Evolutionary conservation across 2,329 filamentous ascomycete genomes (phyloP).

Genomic region (Lasiodiplodia citricola): DNA sequence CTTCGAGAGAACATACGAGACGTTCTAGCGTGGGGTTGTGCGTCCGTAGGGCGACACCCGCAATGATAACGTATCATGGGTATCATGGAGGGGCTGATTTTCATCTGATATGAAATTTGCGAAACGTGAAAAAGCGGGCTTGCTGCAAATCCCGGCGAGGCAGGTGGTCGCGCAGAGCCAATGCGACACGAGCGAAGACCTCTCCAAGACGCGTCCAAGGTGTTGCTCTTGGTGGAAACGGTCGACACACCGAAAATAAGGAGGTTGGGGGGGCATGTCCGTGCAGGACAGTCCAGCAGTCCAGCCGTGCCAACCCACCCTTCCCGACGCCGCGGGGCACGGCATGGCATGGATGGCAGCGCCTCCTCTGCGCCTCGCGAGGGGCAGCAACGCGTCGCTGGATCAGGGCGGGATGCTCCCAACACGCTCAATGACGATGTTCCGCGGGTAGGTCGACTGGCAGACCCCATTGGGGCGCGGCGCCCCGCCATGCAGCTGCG

Average conservation of each 20-base stretch:
- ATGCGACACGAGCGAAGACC: slow-evolving; percentile 13
- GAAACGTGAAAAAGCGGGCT: slow-evolving; percentile 22
- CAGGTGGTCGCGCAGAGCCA: slow-evolving; percentile 19
- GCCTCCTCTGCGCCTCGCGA: background rate
- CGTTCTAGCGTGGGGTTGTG: slow-evolving; percentile 43
- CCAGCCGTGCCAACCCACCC: background rate
- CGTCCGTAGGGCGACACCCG: slow-evolving; percentile 23
- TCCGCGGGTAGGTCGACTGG: slow-evolving; percentile 5
- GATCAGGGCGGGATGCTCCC: background rate
- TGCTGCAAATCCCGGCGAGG: background rate
- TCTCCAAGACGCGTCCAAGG: slow-evolving; percentile 18
- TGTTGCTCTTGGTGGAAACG: slow-evolving; percentile 9
- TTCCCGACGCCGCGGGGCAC: slow-evolving; percentile 15
- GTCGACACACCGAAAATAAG: slow-evolving; percentile 18
- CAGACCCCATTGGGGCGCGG: slow-evolving; percentile 11
- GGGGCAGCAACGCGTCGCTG: slow-evolving; percentile 4
- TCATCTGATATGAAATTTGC: slow-evolving; percentile 24
- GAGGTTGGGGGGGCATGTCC: slow-evolving; percentile 16
- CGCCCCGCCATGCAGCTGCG: slow-evolving; percentile 19
- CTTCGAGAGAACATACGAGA: slow-evolving; percentile 31
- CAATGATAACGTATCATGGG: slow-evolving; percentile 17
- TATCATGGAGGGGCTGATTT: slow-evolving; percentile 23
- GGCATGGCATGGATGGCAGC: background rate
- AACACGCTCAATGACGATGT: slow-evolving; percentile 21
- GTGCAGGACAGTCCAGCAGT: slow-evolving; percentile 9